phyloP scores from a whole-genome alignment of 2,329 filamentous ascomycete genomes.

The Tolypocladium capitatum region DNA sequence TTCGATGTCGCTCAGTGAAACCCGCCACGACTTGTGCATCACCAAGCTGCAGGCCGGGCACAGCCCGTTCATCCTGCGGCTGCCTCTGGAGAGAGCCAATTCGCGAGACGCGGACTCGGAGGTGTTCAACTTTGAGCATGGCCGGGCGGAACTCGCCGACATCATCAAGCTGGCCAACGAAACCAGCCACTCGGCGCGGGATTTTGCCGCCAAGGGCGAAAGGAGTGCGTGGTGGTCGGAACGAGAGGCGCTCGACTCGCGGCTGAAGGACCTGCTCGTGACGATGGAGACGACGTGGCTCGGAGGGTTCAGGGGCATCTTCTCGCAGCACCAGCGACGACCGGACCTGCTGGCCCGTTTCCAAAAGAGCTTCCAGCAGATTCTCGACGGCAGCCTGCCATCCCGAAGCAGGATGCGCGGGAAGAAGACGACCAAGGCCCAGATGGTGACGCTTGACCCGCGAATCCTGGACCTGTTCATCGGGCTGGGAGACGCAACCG shows the following conservation, averaged over 20 bases:
- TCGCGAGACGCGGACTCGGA: constrained; percentile 67
- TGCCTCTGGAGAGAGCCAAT: constrained; percentile 73
- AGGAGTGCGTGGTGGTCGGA: constrained; percentile 84
- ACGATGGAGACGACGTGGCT: constrained; percentile 92
- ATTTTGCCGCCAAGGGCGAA: constrained; percentile 60
- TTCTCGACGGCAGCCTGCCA: constrained; percentile 73
- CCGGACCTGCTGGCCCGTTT: constrained; percentile 59
- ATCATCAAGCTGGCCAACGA: constrained; percentile 74
- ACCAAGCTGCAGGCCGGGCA: constrained; percentile 68
- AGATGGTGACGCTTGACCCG: constrained; percentile 36
- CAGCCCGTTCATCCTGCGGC: constrained; percentile 70
- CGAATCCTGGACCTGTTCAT: constrained; percentile 78
- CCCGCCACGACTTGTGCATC: constrained; percentile 71
- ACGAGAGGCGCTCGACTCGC: constrained; percentile 64
- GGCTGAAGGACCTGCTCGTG: constrained; percentile 63
- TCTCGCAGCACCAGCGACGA: constrained; percentile 58
- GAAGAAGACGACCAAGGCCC: constrained; percentile 33
- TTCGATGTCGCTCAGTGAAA: constrained; percentile 73
- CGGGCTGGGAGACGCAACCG: constrained; percentile 61
- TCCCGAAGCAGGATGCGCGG: constrained; percentile 55
- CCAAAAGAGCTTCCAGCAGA: constrained; percentile 60
- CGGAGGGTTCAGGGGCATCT: constrained; percentile 88
- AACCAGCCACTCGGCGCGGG: constrained; percentile 60
- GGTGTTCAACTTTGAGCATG: constrained; percentile 71
- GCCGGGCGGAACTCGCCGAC: constrained; percentile 64